Conservation (phyloP, 1,139 yeast species). For the Hanseniaspora sp. region DNA sequence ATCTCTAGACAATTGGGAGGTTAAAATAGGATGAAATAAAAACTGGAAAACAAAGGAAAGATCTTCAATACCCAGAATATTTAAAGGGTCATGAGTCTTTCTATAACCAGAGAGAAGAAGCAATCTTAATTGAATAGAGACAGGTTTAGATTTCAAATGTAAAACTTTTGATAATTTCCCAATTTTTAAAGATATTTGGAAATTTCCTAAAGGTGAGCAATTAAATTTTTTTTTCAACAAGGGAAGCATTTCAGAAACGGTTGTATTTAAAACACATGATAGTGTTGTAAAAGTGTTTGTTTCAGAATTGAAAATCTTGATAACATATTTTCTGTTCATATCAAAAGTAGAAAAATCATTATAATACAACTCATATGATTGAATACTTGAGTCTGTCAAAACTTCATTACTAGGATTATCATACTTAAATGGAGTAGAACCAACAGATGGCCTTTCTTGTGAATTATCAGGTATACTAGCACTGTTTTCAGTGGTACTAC, state of each 20-base stretch:
- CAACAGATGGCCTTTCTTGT: not conserved
- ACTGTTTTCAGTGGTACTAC: not conserved
- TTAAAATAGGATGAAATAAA: slow-evolving; percentile 59
- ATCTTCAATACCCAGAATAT: slow-evolving; percentile 78
- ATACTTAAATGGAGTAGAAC: not conserved
- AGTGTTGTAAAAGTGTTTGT: slow-evolving; percentile 78
- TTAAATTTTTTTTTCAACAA: slow-evolving; percentile 60
- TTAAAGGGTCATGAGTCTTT: slow-evolving; percentile 54
- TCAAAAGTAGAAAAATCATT: slow-evolving; percentile 28
- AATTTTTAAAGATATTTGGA: slow-evolving; percentile 65
- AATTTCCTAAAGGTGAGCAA: slow-evolving; percentile 56
- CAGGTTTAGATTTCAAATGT: slow-evolving; percentile 63
- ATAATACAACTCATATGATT: slow-evolving; percentile 27
- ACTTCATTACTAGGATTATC: not conserved
- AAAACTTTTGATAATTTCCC: slow-evolving; percentile 72
- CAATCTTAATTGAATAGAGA: slow-evolving; percentile 63
- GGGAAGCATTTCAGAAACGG: slow-evolving; percentile 62
- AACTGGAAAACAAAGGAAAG: slow-evolving; percentile 77
- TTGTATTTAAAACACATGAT: slow-evolving; percentile 58
- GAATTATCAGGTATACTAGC: not conserved
- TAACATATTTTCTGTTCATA: slow-evolving; percentile 28
- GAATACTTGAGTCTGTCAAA: slow-evolving; percentile 23
- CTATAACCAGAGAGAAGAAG: slow-evolving; percentile 71
- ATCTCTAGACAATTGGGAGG: slow-evolving; percentile 55
- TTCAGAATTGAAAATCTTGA: slow-evolving; percentile 56